Evolutionary conservation across 2,329 filamentous ascomycete species (phyloP).

Genomic region (Diaporthe vexans): DNA sequence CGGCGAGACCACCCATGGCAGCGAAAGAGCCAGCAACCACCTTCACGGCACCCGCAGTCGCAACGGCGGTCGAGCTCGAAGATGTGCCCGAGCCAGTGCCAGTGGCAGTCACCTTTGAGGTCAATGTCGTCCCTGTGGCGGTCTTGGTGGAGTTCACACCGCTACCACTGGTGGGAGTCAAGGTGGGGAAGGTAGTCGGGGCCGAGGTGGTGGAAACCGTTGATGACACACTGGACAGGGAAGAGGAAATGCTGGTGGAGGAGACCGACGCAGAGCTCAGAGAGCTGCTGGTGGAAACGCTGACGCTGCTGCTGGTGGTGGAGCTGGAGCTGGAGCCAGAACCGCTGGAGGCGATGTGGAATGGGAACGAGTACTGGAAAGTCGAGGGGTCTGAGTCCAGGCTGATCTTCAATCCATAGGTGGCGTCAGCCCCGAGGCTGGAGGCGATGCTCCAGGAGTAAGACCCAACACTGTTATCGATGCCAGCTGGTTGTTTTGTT

Average conservation of each 20-base stretch:
- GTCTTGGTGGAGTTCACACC: conserved; percentile 43
- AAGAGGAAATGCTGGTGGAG: conserved; percentile 37
- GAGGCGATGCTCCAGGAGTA: conserved; percentile 67
- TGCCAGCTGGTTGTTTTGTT: conserved; percentile 55
- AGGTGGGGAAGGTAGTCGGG: conserved; percentile 47
- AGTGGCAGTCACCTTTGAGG: conserved; percentile 37
- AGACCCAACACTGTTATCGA: conserved; percentile 59
- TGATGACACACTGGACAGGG: conserved; percentile 16
- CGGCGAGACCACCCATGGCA: conserved; percentile 56
- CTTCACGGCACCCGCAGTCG: conserved; percentile 47
- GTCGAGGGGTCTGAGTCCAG: conserved; percentile 60
- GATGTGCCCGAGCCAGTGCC: conserved; percentile 33
- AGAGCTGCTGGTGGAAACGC: conserved; percentile 47
- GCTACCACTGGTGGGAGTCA: conserved; percentile 43
- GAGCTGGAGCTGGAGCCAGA: conserved; percentile 43
- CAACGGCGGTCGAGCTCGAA: conserved; percentile 29
- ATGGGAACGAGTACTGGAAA: conserved; percentile 76
- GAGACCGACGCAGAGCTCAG: conserved; percentile 44
- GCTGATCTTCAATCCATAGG: conserved; percentile 71
- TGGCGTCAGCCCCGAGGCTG: conserved; percentile 58
- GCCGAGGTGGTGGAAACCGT: conserved; percentile 46
- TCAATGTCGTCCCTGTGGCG: conserved; percentile 41
- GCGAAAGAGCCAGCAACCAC: conserved; percentile 56
- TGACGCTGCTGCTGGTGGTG: conserved; percentile 44
- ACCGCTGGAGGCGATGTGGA: conserved; percentile 60